Evolutionary conservation across 441 rosid genomes (phyloP).

Genomic region (Populus hybrid): DNA sequence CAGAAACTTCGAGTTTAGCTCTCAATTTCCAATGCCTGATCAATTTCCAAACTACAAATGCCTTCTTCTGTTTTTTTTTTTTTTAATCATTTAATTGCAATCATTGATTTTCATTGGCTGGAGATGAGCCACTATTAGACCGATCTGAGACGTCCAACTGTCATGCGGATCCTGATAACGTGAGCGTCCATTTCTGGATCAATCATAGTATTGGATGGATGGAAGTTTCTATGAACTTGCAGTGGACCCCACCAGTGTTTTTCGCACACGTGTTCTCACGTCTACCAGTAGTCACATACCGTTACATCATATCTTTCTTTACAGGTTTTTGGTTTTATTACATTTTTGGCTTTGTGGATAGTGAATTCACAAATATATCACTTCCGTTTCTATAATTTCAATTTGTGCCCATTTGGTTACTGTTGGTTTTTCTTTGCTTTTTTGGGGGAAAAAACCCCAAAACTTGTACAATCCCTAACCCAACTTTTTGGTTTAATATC

Average conservation of each 20-base stretch:
- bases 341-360: too few relatives aligned
- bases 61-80: too few relatives aligned
- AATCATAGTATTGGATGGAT: background rate
- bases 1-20: constrained; percentile 42
- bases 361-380: background rate
- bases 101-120: background rate
- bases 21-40: constrained; percentile 37
- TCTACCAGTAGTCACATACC: background rate
- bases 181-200: background rate
- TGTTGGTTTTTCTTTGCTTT: too few relatives aligned
- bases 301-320: too few relatives aligned
- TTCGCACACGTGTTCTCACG: background rate
- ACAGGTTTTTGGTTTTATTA: too few relatives aligned
- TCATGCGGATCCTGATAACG: background rate
- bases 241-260: background rate
- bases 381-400: background rate
- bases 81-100: too few relatives aligned
- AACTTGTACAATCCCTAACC: too few relatives aligned
- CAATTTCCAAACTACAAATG: too few relatives aligned
- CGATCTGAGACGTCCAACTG: background rate
- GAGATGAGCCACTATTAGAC: background rate
- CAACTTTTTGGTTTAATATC: too few relatives aligned
- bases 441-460: too few relatives aligned
- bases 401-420: too few relatives aligned
- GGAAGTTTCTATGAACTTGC: background rate